Evolutionary conservation across 2,329 filamentous ascomycete genomes (phyloP), one percentile per base, ranked within the genome.

Genomic region (Ceratocystis cacaofunesta): DNA sequence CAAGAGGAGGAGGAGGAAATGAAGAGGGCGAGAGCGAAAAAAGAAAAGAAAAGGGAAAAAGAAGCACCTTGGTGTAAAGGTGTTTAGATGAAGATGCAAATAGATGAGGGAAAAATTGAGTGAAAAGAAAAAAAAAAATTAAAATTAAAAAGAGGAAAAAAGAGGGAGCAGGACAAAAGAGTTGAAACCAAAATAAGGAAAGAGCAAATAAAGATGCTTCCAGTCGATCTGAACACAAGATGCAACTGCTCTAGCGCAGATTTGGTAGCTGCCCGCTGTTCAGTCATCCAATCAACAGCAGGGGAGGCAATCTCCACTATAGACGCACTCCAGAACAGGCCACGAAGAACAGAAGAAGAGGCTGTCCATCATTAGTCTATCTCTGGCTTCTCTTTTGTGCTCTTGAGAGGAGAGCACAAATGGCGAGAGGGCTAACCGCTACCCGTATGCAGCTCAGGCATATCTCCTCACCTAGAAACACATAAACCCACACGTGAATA

Each of bases 141-240:
- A 25, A 62, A 46, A 50, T 28, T 46, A 43, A 19, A 44, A 61
- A 41, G 41, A 41, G 30, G 6, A 61, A 41, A 19, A 43, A 61
- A 60, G 43, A 55, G 25, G 30, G 19, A 55, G 19, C 12, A 55
- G 50, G 25, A 25, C 19, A 55, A 12, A 30, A 55, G 25, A 55
- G 19, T 15, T 15, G 50, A 15, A 55, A 25, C 50, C n/a, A 52
- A 55, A 25, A 36, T 32, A 58, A 58, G 28, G 32, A 30, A 15
- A 32, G 55, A 17, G 6, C 7, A 19, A 57, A 28, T 12, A 36
- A 58, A 58, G 55, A 30, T 32, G 55, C 52, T 57, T 22, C 22
- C n/a, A 30, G 55, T 58, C 55, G 55, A 36, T 36, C 25, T 36
- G 55, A 58, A 58, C 55, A 22, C 52, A 58, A 58, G 55, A 58